Base-by-base conservation (phyloP, 306 rosid species). In the Alnus rubra region DNA sequence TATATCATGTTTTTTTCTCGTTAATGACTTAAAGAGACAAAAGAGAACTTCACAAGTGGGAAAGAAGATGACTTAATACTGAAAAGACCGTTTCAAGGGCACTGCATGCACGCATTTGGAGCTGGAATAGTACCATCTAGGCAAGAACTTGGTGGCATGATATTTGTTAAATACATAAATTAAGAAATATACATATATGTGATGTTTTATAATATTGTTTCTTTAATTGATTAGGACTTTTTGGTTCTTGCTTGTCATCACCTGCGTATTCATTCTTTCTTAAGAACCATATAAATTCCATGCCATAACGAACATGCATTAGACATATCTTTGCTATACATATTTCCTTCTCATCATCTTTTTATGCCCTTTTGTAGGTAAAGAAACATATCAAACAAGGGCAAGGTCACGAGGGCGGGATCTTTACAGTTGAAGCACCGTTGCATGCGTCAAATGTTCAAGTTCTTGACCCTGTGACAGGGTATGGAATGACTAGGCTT, bases 361-460 rank as follows among this genome's bases (percentile, higher is more conserved):
- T 54, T 44, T 45, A 18, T 68, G 7, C 64, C 65, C 44, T 64
- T 23, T 60, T 81, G 23, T 71, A 94, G 98, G 92, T 92, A 37
- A 92, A 94, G 87, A 94, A 94, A 82, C 98, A 94, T 79, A 92
- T 94, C 49, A 92, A 92, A 82, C 97, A 92, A 88, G 98, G 98
- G 58, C 97, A 91, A 80, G 98, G 98, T 23, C 97, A 92, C 69
- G 98, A 94, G 84, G 98, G 98, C 55, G 97, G 98, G 28, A 94
- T 94, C 69, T 94, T 94, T 83, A 73, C 95, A 0, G 97, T 94
- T 19, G 98, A 94, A 91, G 98, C 97, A 60, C 97, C 98, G 13
- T 71, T 95, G 44, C 98, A 95, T 84, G 98, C 80, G 74, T 95
- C 97, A 30, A 95, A 92, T 70, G 97, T 95, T 70, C 97, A 92